Base-by-base conservation (phyloP, 495 filamentous ascomycete species). In the Neurospora tetrasperma region DNA sequence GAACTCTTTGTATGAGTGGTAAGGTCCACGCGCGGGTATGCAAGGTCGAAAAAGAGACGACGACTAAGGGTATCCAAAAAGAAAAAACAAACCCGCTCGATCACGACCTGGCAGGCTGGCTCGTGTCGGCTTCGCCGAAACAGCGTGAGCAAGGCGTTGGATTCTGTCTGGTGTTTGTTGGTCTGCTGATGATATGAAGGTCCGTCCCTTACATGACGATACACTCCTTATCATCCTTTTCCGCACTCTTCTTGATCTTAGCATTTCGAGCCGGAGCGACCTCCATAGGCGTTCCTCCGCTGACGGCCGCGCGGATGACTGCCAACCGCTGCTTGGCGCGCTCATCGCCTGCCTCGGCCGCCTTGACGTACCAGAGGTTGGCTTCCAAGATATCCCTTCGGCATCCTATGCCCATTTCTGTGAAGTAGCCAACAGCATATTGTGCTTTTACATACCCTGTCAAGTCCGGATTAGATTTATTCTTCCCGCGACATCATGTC, bases 311-410 rank as follows among this genome's bases (percentile, higher is more conserved):
- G 27, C 89, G 88, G 73, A 99, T 98, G 10, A 93, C 91, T 42
- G 92, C 90, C 38, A 99, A 86, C 5, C 96, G 88, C 73, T 93
- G 90, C 78, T 91, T 94, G 20, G 96, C 96, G 23, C 94, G 88
- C 76, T 93, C 91, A 75, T 98, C 95, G 59, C 95, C 96, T 59
- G 94, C 90, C 73, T 97, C 96, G 11, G 96, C 96, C 3, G 96
- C 95, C 80, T 92, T 92, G 70, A 98, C 96, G 78, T 99, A 99
- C 96, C 95, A 98, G 9, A 97, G 92, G 76, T 98, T 98, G 71
- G 96, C 95, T 79, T 98, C 93, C 73, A 99, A 86, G 3, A 94
- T 89, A 79, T 99, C 96, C 27, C 94, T 90, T 6, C 94, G 91
- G 80, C 93, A 97, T 31, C 96, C 96, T 74, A 99, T 97, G 70